Evolutionary conservation across 1,284 basidiomycete genomes (phyloP).

Genomic region (Tilletia walkeri): DNA sequence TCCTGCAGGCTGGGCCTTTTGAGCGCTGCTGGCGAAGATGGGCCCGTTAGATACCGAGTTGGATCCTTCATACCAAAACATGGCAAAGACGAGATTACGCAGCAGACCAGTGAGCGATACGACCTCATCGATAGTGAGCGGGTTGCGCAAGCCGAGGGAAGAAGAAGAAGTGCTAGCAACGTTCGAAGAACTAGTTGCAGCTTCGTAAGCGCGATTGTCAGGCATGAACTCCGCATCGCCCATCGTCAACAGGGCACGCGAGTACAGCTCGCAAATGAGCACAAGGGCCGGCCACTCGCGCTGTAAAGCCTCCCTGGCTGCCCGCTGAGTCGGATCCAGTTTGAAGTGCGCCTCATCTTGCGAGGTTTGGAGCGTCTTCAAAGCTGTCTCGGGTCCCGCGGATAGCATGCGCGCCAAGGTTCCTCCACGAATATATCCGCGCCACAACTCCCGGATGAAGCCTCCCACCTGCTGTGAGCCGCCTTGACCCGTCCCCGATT

Average conservation of each 20-base stretch:
- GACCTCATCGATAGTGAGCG: constrained; percentile 80
- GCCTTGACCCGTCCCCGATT: constrained; percentile 1
- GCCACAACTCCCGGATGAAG: constrained; percentile 51
- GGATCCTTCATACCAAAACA: constrained; percentile 70
- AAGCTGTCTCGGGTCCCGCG: constrained; percentile 28
- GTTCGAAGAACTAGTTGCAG: neutral
- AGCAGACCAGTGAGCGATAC: constrained; percentile 67
- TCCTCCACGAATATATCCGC: constrained; percentile 46
- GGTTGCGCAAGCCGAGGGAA: constrained; percentile 59
- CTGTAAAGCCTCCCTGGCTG: neutral
- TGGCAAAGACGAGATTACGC: constrained; percentile 73
- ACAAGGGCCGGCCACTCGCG: constrained; percentile 65
- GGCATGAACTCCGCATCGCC: constrained; percentile 90
- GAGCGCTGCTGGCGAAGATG: constrained; percentile 56
- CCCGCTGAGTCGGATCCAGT: neutral
- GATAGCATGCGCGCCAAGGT: constrained; percentile 34
- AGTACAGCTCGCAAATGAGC: constrained; percentile 78
- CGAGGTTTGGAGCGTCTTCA: constrained; percentile 27
- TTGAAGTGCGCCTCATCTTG: neutral
- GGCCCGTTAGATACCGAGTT: constrained; percentile 24
- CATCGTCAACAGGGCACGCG: constrained; percentile 81
- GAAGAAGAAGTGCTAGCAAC: neutral
- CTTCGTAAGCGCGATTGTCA: neutral
- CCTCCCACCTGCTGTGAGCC: constrained; percentile 20
- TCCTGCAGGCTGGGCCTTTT: constrained; percentile 60